phyloP scores from a whole-genome alignment of 129 eudicot species.

The Kitagawia praeruptora region DNA sequence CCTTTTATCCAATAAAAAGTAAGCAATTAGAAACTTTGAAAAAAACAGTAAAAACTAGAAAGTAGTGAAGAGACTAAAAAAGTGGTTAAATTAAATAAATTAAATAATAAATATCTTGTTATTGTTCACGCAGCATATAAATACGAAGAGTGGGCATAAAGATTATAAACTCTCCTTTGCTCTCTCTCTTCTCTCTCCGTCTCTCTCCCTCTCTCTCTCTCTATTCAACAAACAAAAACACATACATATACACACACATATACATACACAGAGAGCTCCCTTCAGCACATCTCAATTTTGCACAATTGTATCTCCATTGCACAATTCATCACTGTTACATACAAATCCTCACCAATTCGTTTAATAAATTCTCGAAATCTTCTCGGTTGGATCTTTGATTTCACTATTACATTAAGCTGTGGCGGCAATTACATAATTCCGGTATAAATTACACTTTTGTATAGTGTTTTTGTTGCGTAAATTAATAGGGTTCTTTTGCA shows the following conservation, averaged over 20 bases:
- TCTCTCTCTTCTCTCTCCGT: not conserved
- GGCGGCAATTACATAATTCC: not conserved
- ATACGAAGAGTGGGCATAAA: conserved; percentile 5
- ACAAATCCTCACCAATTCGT: not conserved
- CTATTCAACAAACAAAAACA: not conserved
- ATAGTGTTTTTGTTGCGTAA: not conserved
- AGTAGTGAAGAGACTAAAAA: too few species aligned
- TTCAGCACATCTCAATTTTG: not conserved
- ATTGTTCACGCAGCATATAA: not conserved
- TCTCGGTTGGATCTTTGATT: not conserved
- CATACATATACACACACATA: not conserved
- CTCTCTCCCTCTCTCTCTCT: not conserved
- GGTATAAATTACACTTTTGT: not conserved
- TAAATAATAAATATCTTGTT: not conserved
- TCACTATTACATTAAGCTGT: not conserved
- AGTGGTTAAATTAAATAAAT: too few species aligned
- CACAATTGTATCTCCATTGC: not conserved
- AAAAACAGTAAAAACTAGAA: too few species aligned
- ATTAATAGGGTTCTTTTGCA: conserved; percentile 30
- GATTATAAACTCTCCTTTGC: conserved; percentile 6
- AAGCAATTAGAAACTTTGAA: too few species aligned
- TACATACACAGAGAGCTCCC: not conserved
- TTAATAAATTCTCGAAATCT: not conserved
- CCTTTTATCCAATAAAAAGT: too few species aligned
- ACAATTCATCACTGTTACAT: not conserved